Evolutionary conservation across 2,329 filamentous ascomycete genomes (phyloP), one percentile per base, ranked within the genome.

Genomic region (Colletotrichum shisoi): DNA sequence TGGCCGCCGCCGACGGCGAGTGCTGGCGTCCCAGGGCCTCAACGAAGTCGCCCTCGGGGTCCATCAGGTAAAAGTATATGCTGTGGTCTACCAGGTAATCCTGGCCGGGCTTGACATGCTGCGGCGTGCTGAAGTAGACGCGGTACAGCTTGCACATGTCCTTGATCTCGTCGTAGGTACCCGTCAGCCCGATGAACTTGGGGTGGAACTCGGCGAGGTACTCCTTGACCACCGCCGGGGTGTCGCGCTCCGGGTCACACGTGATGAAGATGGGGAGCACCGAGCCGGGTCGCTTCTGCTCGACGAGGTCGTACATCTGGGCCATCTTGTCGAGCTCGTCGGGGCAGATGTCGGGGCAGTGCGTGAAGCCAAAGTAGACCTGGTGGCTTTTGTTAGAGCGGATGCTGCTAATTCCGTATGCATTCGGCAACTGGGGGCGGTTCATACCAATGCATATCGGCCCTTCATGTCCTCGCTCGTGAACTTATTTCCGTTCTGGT

Each of bases 251-350:
- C 1, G 95, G 95, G 76, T 99, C 95, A 81, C 95, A 98, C 52
- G 93, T 96, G 71, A 99, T 92, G 79, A 99, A 98, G 65, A 99
- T 84, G 34, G 94, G 92, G 37, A 89, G 82, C 71, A 97, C 80
- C 57, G 83, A 73, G 52, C 78, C 79, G 3, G 85, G 83, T 4
- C 75, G 74, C 72, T 84, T 79, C 57, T 80, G 81, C 71, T 88
- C 82, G 51, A 90, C 84, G 7, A 86, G 82, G 76, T 99, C 93
- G 75, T 96, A 91, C 87, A 98, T 97, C 66, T 85, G 85, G n/a
- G 94, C 92, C 94, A 99, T 97, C 83, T 99, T 99, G 82, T 99
- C 95, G 73, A 99, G 90, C 81, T 99, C 95, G 76, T 99, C 95
- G 40, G 95, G 95, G 82, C 95, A 99, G 77, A 99, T 99, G 77